Evolutionary conservation across 139 green algal species (phyloP).

Genomic region (Coelastrella sp.): DNA sequence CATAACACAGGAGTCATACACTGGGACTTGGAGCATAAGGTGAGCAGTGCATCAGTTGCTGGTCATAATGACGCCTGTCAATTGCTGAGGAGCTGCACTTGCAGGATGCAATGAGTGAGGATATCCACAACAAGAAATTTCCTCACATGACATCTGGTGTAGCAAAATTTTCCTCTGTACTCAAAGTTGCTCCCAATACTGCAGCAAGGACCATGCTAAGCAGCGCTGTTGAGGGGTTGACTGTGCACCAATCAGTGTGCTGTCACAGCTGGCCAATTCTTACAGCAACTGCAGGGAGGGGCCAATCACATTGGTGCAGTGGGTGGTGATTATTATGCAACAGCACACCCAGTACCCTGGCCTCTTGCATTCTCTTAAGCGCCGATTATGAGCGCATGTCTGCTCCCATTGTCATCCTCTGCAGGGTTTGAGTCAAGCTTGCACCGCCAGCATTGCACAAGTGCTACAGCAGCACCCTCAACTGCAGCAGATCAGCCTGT

Average conservation of each 20-base stretch:
- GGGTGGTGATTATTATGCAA: too few species aligned
- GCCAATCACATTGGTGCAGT: background rate
- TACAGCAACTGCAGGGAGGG: background rate
- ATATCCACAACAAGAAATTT: too few species aligned
- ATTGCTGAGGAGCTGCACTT: too few species aligned
- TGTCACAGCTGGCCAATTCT: background rate
- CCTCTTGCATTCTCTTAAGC: too few species aligned
- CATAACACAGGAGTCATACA: conserved; percentile 8
- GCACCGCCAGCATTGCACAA: background rate
- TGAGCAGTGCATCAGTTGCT: background rate
- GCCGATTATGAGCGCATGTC: too few species aligned
- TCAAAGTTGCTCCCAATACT: too few species aligned
- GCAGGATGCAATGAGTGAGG: too few species aligned
- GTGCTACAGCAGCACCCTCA: conserved; percentile 7
- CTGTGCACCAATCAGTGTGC: background rate
- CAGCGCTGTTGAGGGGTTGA: too few species aligned
- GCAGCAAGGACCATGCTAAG: too few species aligned
- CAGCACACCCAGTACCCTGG: background rate
- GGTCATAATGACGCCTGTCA: background rate
- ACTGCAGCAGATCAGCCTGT: conserved; percentile 28
- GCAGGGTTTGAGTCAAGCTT: background rate
- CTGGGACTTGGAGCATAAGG: conserved; percentile 41
- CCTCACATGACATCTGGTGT: too few species aligned
- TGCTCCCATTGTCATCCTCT: background rate
- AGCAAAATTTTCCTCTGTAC: too few species aligned